A percentile compares a stretch with the other conserved stretches of the same genome.
Evolutionary conservation across 202 grass and related monocot genomes (phyloP).

Genomic region (Schoenoplectus tabernaemontani): DNA sequence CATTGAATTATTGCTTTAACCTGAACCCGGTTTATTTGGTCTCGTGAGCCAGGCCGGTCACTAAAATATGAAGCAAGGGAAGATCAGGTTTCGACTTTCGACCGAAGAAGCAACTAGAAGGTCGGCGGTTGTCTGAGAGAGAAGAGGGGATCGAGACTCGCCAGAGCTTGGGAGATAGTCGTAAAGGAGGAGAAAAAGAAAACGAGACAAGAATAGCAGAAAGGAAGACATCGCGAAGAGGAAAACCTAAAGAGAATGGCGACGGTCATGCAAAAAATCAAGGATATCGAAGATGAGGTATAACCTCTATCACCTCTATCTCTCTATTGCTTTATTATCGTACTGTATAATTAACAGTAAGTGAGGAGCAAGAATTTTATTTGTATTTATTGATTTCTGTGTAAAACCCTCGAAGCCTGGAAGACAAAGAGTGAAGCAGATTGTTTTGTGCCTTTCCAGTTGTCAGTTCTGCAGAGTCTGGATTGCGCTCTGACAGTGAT

Average conservation of each 20-base stretch:
- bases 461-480: background rate
- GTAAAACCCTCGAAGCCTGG: background rate
- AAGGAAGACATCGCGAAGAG: background rate
- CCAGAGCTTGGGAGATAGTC: background rate
- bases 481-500: background rate
- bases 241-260: constrained; percentile 38
- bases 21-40: background rate
- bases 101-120: background rate
- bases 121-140: background rate
- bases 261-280: constrained; percentile 99
- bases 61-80: background rate
- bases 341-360: background rate
- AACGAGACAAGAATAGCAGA: background rate
- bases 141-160: background rate
- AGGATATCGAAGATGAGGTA: constrained; percentile 99
- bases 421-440: background rate
- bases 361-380: background rate
- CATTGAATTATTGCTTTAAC: background rate
- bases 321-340: background rate
- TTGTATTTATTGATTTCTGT: background rate
- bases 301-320: background rate
- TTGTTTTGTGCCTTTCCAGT: background rate
- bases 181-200: background rate
- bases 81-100: background rate
- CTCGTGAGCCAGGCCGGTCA: background rate